Percentiles rank a stretch among this genome's conserved stretches.
Evolutionary conservation across 1,284 basidiomycete species (phyloP).

Genomic region (Hemileia vastatrix): DNA sequence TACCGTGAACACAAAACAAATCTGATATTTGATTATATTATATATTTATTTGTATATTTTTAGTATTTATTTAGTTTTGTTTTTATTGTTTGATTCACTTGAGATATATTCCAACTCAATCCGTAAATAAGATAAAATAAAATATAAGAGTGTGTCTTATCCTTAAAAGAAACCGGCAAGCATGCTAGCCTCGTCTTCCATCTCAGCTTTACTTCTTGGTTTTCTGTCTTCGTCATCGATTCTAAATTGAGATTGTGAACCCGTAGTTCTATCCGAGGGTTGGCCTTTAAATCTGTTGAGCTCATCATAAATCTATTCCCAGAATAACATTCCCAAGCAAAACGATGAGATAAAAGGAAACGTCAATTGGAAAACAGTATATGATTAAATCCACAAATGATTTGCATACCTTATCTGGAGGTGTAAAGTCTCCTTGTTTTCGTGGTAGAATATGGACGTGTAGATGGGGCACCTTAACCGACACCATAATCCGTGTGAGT

Average conservation of each 20-base stretch:
- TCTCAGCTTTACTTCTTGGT: conserved; percentile 31
- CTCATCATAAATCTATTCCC: conserved; percentile 14
- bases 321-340: background rate
- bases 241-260: background rate
- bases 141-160: no score
- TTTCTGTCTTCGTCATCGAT: conserved; percentile 32
- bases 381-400: conserved; percentile 23
- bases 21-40: no score
- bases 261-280: background rate
- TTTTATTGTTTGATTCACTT: no score
- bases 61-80: no score
- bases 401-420: conserved; percentile 36
- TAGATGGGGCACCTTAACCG: conserved; percentile 37
- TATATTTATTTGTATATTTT: no score
- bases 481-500: conserved; percentile 3
- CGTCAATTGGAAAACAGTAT: background rate
- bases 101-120: no score
- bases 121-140: no score
- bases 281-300: conserved; percentile 13
- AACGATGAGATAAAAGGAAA: background rate
- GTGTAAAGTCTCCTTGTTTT: conserved; percentile 34
- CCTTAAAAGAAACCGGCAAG: conserved; percentile 8
- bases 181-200: conserved; percentile 33
- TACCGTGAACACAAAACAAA: no score
- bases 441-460: conserved; percentile 43